Evolutionary conservation across 768 basidiomycete species (phyloP).

Genomic region (Boletus pseudo-olivaceus): DNA sequence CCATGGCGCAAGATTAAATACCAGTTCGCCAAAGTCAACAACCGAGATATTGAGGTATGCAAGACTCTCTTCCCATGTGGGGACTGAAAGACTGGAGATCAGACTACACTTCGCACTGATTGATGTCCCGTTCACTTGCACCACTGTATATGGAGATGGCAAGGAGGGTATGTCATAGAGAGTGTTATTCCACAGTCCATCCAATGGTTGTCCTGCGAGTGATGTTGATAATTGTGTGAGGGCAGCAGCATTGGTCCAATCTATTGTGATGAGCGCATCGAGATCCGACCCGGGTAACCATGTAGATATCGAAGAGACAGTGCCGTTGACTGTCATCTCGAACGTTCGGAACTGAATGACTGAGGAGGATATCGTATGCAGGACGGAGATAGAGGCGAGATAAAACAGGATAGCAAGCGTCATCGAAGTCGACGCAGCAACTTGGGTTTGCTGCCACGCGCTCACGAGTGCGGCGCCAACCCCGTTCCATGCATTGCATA

Average conservation of each 20-base stretch:
- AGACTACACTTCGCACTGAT: not conserved
- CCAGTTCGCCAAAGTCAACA: not conserved
- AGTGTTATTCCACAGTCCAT: not conserved
- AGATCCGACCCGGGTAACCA: not conserved
- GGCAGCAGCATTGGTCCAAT: not conserved
- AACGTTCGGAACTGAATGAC: not conserved
- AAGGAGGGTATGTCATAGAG: not conserved
- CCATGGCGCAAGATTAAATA: fast-evolving
- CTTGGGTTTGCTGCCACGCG: not conserved
- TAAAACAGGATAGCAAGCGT: not conserved
- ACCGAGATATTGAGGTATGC: not conserved
- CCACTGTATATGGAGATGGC: not conserved
- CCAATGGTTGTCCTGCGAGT: not conserved
- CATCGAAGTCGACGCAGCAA: not conserved
- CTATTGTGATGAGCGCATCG: too few relatives aligned
- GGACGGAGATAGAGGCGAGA: not conserved
- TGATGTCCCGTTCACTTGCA: not conserved
- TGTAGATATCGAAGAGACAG: not conserved
- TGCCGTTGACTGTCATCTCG: not conserved
- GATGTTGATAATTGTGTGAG: not conserved
- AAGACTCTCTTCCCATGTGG: not conserved
- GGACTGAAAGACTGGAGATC: not conserved
- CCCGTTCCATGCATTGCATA: not conserved
- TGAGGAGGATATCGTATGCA: not conserved
- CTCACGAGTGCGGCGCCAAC: not conserved